A percentile compares a stretch with the other conserved stretches of the same genome.
phyloP scores from a whole-genome alignment of 805 yeast species.

The Barnettozyma wickerhamii region DNA sequence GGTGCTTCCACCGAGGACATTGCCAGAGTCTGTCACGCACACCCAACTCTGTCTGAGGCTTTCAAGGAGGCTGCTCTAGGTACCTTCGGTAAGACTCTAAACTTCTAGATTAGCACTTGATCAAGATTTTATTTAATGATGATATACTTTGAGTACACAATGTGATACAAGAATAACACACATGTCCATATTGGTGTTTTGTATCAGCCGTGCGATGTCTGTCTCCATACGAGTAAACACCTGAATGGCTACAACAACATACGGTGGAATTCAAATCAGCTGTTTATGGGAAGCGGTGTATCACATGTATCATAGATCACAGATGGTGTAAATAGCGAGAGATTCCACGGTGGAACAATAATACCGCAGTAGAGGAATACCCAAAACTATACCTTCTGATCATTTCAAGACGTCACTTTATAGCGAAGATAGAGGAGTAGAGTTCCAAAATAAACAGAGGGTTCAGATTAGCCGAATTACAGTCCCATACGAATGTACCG shows the following conservation, averaged over 20 bases:
- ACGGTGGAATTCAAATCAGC: constrained; percentile 40
- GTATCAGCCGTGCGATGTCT: constrained; percentile 38
- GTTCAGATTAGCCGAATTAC: too few relatives aligned
- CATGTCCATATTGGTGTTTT: too few relatives aligned
- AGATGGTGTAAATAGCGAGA: constrained; percentile 38
- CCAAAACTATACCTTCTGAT: too few relatives aligned
- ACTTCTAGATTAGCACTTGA: constrained; percentile 46
- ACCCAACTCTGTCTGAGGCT: constrained; percentile 97
- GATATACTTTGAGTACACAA: neutral
- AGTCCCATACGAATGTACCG: too few relatives aligned
- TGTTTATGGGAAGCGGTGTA: constrained; percentile 36
- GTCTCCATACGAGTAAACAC: constrained; percentile 26
- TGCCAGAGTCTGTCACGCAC: constrained; percentile 98
- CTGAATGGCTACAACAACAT: constrained; percentile 30
- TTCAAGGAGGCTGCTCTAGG: constrained; percentile 97
- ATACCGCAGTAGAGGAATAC: constrained; percentile 28
- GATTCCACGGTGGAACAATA: constrained; percentile 31
- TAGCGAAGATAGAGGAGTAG: too few relatives aligned
- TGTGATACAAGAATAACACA: constrained; percentile 3
- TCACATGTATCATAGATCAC: constrained; percentile 36
- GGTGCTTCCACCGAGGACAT: constrained; percentile 98
- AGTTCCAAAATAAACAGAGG: too few relatives aligned
- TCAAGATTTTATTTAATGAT: constrained; percentile 1
- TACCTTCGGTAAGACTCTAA: constrained; percentile 87
- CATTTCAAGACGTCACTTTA: too few relatives aligned